Evolutionary conservation across 148 eudicot genomes (phyloP), one percentile per base, ranked within the genome.

Genomic region (Selenicereus undatus): DNA sequence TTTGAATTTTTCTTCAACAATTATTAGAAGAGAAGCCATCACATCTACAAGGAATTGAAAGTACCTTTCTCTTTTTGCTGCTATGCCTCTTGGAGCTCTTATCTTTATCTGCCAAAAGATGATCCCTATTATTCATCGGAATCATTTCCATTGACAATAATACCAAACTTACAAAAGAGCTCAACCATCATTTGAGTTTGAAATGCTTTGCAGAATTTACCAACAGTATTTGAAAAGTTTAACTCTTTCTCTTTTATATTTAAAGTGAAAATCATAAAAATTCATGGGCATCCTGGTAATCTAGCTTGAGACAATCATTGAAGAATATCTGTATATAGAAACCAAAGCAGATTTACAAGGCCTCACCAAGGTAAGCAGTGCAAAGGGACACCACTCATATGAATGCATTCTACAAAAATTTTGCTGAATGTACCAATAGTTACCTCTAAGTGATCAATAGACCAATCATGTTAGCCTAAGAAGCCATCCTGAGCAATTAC

Each of bases 61-160:
- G 35, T 84, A 96, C 97, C 99, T 96, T 96, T 88, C 93, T 91
- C 86, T 94, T 92, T 89, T 88, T 93, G 93, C 94, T 92, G 80
- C 92, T 84, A 73, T 86, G 97, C 86, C 86, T 93, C 83, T 90
- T 93, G 73, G 88, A 83, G 83, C 86, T 90, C 89, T 90, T 96
- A 70, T 96, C 95, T 89, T 90, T 95, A 75, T 93, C 99, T 96
- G 95, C 86, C 86, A 73, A 76, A 82, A 27, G 80, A 52, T 68
- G 65, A 76, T 7, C 45, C 1, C 62, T 24, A 39, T 56, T 9
- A 58, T 1, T 66, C 35, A 43, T 29, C 45, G 56, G 29, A 73
- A 73, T 73, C 24, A 74, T 35, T 50, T 26, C 60, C 17, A 27
- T 26, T 30, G 36, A 48, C 36, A 35, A 11, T 74, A 71, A 8